Percentiles rank a stretch among this genome's conserved stretches.
Conservation (phyloP, 805 yeast species). For the Isabelozyma rhagii region DNA sequence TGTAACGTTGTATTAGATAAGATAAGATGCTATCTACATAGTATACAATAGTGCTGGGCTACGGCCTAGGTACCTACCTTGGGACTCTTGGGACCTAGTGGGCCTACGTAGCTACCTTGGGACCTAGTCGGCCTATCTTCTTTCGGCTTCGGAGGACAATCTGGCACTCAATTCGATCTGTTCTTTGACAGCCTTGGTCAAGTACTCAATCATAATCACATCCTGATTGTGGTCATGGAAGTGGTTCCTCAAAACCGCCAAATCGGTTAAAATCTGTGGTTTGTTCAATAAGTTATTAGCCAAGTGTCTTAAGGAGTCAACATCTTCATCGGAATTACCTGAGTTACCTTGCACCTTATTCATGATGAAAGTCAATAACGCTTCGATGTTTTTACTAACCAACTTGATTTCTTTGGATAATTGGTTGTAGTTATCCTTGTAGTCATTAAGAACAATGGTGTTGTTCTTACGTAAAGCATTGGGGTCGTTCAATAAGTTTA, state of each 20-base stretch:
- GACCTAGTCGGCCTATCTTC: conserved; percentile 4
- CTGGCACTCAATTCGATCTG: conserved; percentile 79
- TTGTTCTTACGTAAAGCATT: conserved; percentile 14
- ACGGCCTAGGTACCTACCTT: no score
- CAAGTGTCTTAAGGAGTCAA: conserved; percentile 64
- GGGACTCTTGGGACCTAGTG: no score
- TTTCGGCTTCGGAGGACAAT: conserved; percentile 49
- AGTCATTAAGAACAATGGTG: conserved; percentile 28
- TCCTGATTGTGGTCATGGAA: conserved; percentile 77
- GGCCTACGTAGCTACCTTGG: neutral
- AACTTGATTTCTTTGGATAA: conserved; percentile 45
- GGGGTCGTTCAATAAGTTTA: conserved; percentile 43
- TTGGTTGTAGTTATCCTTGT: conserved; percentile 40
- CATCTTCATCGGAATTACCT: conserved; percentile 43
- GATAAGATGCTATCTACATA: neutral
- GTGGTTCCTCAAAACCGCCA: conserved; percentile 53
- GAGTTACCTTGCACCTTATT: conserved; percentile 29
- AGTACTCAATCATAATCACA: conserved; percentile 73
- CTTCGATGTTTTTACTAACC: conserved; percentile 46
- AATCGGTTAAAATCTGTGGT: conserved; percentile 47
- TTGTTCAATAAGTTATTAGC: conserved; percentile 53
- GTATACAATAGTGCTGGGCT: neutral
- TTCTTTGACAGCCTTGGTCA: conserved; percentile 79
- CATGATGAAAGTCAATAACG: conserved; percentile 45
- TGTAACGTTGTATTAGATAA: neutral